Evolutionary conservation across 2,329 filamentous ascomycete species (phyloP), one percentile per base, ranked within the genome.

Genomic region (Trichophyton mentagrophytes): DNA sequence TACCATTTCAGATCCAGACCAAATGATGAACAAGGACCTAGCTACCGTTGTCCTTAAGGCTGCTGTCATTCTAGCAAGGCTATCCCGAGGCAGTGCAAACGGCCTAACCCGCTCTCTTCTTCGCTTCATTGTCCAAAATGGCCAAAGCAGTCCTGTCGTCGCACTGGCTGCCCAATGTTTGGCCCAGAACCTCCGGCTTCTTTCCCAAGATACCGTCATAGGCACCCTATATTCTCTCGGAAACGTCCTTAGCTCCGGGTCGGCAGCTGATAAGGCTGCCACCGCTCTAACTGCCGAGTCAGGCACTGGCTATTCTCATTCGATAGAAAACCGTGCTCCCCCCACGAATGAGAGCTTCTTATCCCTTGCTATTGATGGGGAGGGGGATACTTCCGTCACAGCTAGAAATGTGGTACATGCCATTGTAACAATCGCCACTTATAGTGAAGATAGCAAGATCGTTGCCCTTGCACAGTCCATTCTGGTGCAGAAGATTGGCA

Each of bases 141-240:
- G 85, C 20, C 84, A 89, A 40, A 83, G 83, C 61, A 82, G 83
- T 15, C 78, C 82, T 30, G 89, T 85, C 11, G 85, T 93, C 49
- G 80, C 80, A 1, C 81, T 92, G 38, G 92, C 92, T 30, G 90
- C 91, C n/a, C 84, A 85, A 65, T 93, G 88, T 67, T 78, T 99
- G 38, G 90, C 91, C 1, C 87, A 86, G 65, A 85, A 95, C 17
- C 78, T 99, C 60, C 86, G 86, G 66, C 80, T 87, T 67, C 80
- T 97, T 11, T 95, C 93, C 1, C 88, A 95, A 67, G 93, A 99
- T 76, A 87, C 90, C 40, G 83, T 96, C 40, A 97, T 99, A 66
- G 95, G 91, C 3, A 97, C 91, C 0, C 78, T 99, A 8, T 99
- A 99, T 74, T 93, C 90, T 0, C 80, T 99, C n/a, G 93, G 93